phyloP scores from a whole-genome alignment of 345 rosid genomes.

The Microcos paniculata region DNA sequence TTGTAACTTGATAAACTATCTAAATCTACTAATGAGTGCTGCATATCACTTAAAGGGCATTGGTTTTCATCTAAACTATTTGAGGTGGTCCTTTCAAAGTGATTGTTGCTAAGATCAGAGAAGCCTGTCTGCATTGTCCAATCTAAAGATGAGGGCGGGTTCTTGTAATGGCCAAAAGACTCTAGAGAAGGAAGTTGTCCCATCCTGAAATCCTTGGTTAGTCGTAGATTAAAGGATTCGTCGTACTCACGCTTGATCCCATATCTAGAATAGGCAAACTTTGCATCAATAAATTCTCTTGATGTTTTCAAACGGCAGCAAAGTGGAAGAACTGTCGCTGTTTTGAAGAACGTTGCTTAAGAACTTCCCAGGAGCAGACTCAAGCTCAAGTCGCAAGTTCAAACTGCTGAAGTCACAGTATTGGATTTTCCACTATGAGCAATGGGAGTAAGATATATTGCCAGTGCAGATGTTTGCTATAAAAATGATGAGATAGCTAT shows the following conservation, averaged over 20 bases:
- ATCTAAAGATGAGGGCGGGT: slow-evolving; percentile 25
- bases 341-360: too few species aligned
- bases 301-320: too few species aligned
- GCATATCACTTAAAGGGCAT: not conserved
- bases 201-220: slow-evolving; percentile 40
- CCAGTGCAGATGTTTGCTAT: slow-evolving; percentile 67
- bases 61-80: slow-evolving; percentile 25
- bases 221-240: too few species aligned
- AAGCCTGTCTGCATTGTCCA: slow-evolving; percentile 21
- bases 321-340: too few species aligned
- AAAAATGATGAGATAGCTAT: slow-evolving; percentile 71
- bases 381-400: too few species aligned
- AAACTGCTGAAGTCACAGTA: too few species aligned
- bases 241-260: too few species aligned
- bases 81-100: not conserved
- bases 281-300: too few species aligned
- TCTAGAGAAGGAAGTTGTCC: slow-evolving; percentile 33
- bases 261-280: too few species aligned
- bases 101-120: slow-evolving; percentile 25
- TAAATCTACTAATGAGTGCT: not conserved
- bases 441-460: slow-evolving; percentile 68
- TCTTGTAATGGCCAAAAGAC: slow-evolving; percentile 28
- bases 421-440: slow-evolving; percentile 62
- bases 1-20: slow-evolving; percentile 28
- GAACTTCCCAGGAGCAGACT: too few species aligned